phyloP scores from a whole-genome alignment of 805 yeast species.

The Spathaspora girioi region DNA sequence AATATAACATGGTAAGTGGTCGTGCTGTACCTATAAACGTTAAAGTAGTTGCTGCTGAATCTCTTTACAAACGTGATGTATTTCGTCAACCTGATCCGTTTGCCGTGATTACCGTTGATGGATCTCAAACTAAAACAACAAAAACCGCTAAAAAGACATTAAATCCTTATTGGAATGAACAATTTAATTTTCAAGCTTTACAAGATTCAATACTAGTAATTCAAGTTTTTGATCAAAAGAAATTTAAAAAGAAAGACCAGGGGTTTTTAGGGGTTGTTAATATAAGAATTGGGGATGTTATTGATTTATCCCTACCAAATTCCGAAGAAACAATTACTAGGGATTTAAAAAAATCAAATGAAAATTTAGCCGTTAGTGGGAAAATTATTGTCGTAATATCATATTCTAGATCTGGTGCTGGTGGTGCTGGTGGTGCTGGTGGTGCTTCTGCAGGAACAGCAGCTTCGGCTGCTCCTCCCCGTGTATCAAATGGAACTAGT shows the following conservation, averaged over 20 bases:
- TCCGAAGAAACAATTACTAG: slow-evolving; percentile 87
- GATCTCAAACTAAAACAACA: slow-evolving; percentile 92
- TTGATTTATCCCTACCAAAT: slow-evolving; percentile 53
- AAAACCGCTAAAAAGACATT: slow-evolving; percentile 89
- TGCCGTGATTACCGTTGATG: slow-evolving; percentile 96
- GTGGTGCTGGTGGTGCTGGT: slow-evolving; percentile 16
- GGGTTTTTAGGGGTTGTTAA: slow-evolving; percentile 97
- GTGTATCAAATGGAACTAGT: slow-evolving; percentile 8
- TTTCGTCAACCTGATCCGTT: slow-evolving; percentile 97
- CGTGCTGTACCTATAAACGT: slow-evolving; percentile 44
- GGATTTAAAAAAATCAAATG: slow-evolving; percentile 88
- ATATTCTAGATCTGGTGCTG: slow-evolving; percentile 23
- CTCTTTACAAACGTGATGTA: slow-evolving; percentile 91
- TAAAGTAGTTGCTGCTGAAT: slow-evolving; percentile 91
- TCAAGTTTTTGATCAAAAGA: slow-evolving; percentile 95
- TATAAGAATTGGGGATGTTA: slow-evolving; percentile 81
- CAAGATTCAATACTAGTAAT: slow-evolving; percentile 85
- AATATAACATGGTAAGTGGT: neutral
- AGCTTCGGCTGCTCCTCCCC: slow-evolving; percentile 6
- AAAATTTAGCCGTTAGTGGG: slow-evolving; percentile 89
- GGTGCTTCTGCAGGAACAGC: slow-evolving; percentile 1
- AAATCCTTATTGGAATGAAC: slow-evolving; percentile 97
- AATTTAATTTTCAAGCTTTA: slow-evolving; percentile 71
- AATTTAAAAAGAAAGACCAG: slow-evolving; percentile 96
- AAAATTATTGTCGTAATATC: slow-evolving; percentile 77